phyloP scores from a whole-genome alignment of 2,329 filamentous ascomycete genomes.

The Pyrenophora teres region DNA sequence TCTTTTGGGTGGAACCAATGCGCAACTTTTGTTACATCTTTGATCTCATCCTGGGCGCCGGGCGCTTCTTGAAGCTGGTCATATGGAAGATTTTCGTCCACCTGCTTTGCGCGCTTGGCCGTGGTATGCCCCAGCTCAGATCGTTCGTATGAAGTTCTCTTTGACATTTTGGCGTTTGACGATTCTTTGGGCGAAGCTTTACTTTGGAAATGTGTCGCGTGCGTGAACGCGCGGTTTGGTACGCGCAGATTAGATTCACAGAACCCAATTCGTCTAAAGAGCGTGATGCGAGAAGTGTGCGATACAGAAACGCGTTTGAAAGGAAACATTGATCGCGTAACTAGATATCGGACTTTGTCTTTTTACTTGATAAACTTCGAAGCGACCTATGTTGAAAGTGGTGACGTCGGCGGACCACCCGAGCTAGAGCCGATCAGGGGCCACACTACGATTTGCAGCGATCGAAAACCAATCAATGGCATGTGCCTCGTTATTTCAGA shows the following conservation, averaged over 20 bases:
- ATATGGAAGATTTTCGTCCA: constrained; percentile 54
- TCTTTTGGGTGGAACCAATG: constrained; percentile 61
- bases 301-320: constrained; percentile 4
- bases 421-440: constrained; percentile 25
- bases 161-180: constrained; percentile 22
- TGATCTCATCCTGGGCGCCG: constrained; percentile 46
- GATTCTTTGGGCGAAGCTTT: constrained; percentile 10
- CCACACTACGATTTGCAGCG: constrained; percentile 26
- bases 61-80: constrained; percentile 49
- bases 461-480: constrained; percentile 21
- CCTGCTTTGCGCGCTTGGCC: constrained; percentile 56
- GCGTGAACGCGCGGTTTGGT: constrained; percentile 8
- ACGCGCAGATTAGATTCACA: background rate
- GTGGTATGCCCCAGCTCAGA: constrained; percentile 51
- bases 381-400: constrained; percentile 17
- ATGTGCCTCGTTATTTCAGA: constrained; percentile 19
- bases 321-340: constrained; percentile 15
- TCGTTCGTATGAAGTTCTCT: constrained; percentile 37
- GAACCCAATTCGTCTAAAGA: background rate
- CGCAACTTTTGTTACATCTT: constrained; percentile 49
- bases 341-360: background rate
- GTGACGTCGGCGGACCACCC: constrained; percentile 30
- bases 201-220: constrained; percentile 15
- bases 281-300: background rate
- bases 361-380: constrained; percentile 15